Evolutionary conservation across 352 stramenopile species (phyloP).

Genomic region (Phytopythium vexans): DNA sequence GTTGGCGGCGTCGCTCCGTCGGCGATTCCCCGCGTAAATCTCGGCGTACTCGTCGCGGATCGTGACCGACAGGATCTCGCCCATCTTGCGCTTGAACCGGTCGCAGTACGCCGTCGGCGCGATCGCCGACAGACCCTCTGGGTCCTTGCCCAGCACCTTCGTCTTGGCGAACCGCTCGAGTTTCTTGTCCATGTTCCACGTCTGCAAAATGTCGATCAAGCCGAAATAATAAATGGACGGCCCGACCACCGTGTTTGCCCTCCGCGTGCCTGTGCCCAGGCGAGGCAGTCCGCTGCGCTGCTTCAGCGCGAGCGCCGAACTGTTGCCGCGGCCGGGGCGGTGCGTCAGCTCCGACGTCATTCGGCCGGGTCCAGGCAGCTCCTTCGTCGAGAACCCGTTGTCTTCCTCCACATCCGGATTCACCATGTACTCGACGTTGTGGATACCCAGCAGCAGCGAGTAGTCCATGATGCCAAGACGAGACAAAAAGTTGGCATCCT

Average conservation of each 20-base stretch:
- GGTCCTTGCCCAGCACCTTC: slow-evolving; percentile 75
- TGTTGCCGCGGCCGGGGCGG: slow-evolving; percentile 16
- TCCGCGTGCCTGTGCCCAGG: slow-evolving; percentile 63
- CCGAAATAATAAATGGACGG: slow-evolving; percentile 88
- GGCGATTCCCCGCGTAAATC: slow-evolving; percentile 28
- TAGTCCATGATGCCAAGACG: slow-evolving; percentile 91
- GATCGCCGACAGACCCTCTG: slow-evolving; percentile 76
- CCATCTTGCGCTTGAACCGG: slow-evolving; percentile 87
- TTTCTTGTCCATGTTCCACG: slow-evolving; percentile 91
- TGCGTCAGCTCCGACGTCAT: slow-evolving; percentile 39
- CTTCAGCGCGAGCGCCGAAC: slow-evolving; percentile 21
- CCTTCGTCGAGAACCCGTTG: slow-evolving; percentile 17
- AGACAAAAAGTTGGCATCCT: slow-evolving; percentile 85
- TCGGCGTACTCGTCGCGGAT: slow-evolving; percentile 64
- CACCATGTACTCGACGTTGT: slow-evolving; percentile 88
- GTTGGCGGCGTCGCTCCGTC: slow-evolving; percentile 19
- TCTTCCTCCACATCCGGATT: slow-evolving; percentile 72
- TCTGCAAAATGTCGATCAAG: slow-evolving; percentile 87
- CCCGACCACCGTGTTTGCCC: slow-evolving; percentile 84
- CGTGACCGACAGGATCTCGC: slow-evolving; percentile 74
- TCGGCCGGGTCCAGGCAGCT: slow-evolving; percentile 17
- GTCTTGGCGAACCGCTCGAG: slow-evolving; percentile 87
- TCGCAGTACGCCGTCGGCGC: slow-evolving; percentile 83
- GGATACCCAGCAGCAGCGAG: slow-evolving; percentile 85
- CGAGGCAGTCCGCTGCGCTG: slow-evolving; percentile 38